These are phyloP conservation scores for Tetragonia tetragonoides DNA, from an alignment of 148 eudicot species.

Conservation along the genomic window DNA sequence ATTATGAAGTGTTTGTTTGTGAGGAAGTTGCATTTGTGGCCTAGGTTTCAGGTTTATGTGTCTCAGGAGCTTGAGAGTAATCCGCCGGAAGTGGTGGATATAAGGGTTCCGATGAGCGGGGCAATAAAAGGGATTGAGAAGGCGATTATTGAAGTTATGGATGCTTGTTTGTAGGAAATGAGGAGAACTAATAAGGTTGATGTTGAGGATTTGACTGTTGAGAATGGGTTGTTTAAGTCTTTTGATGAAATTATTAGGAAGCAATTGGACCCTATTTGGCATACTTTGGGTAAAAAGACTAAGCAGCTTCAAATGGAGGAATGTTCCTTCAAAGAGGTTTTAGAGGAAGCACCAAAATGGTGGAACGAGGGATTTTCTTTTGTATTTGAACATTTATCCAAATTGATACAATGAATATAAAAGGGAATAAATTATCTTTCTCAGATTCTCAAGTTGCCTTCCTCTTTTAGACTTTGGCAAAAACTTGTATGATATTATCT, in stretches of 20 bases:
- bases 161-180: slow-evolving; percentile 98
- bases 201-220: slow-evolving; percentile 96
- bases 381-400: too few species aligned
- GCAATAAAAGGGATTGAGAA: slow-evolving; percentile 87
- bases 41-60: slow-evolving; percentile 82
- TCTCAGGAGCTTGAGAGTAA: slow-evolving; percentile 83
- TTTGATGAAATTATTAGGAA: slow-evolving; percentile 96
- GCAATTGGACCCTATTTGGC: slow-evolving; percentile 99
- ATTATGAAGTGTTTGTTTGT: slow-evolving; percentile 69
- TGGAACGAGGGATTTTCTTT: too few species aligned
- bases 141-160: slow-evolving; percentile 94
- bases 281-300: slow-evolving; percentile 91
- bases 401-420: too few species aligned
- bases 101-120: slow-evolving; percentile 78
- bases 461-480: too few species aligned
- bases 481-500: too few species aligned
- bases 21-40: slow-evolving; percentile 85
- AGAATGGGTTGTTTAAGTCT: slow-evolving; percentile 92
- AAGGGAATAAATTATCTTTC: too few species aligned
- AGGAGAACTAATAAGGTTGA: slow-evolving; percentile 97
- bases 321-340: slow-evolving; percentile 67
- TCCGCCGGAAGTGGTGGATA: slow-evolving; percentile 87
- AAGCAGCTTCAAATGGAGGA: slow-evolving; percentile 51
- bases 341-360: slow-evolving; percentile 83
- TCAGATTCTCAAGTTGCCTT: too few species aligned